Evolutionary conservation across 352 stramenopile genomes (phyloP).

Genomic region (Phytopythium mirpurense): DNA sequence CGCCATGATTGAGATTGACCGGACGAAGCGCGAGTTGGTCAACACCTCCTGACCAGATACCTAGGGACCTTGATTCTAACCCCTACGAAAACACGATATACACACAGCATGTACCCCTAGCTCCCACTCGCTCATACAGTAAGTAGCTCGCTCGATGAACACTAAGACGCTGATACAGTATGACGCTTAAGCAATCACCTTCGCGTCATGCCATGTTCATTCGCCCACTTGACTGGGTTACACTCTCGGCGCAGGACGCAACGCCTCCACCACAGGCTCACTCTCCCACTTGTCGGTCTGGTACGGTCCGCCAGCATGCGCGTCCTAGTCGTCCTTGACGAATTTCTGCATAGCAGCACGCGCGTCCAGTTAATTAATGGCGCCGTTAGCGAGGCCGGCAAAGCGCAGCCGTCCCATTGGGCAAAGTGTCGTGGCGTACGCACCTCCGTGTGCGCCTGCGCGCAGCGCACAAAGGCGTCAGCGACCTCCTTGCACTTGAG

Average conservation of each 20-base stretch:
- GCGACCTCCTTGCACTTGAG: conserved; percentile 85
- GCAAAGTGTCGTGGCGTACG: too few relatives aligned
- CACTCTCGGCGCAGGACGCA: not conserved
- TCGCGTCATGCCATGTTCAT: not conserved
- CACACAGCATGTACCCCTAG: not conserved
- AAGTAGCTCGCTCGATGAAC: too few relatives aligned
- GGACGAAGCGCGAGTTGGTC: not conserved
- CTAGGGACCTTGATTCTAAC: not conserved
- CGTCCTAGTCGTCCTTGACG: conserved; percentile 49
- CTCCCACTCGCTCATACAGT: too few relatives aligned
- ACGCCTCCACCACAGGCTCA: not conserved
- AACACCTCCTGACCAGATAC: too few relatives aligned
- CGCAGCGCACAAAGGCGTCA: conserved; percentile 79
- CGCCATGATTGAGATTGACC: too few relatives aligned
- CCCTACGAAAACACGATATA: not conserved
- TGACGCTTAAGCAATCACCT: too few relatives aligned
- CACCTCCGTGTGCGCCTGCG: conserved; percentile 77
- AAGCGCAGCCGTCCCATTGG: not conserved
- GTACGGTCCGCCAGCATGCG: not conserved
- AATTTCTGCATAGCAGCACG: conserved; percentile 38
- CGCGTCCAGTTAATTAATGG: not conserved
- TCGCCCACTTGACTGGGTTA: not conserved
- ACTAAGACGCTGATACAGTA: too few relatives aligned
- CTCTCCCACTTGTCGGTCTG: too few relatives aligned
- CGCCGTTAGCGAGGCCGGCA: not conserved